These are phyloP conservation scores for Monosporascus ibericus DNA, from an alignment of 2,329 filamentous ascomycete species.

Conservation along the genomic window DNA sequence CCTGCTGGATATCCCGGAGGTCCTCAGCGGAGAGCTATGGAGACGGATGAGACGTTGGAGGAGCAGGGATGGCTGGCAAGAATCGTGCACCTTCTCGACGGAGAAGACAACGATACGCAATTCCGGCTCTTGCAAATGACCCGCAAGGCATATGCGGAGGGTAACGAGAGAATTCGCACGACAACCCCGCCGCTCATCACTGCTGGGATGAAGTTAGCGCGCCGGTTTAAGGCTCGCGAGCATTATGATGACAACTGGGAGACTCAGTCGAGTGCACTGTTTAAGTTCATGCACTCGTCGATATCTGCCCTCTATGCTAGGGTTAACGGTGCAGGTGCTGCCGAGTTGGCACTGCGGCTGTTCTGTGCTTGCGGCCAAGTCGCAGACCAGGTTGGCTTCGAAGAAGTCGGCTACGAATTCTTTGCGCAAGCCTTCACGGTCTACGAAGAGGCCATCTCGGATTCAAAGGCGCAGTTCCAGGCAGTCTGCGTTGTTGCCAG, in stretches of 20 bases:
- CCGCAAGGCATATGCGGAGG: slow-evolving; percentile 80
- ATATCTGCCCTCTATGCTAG: slow-evolving; percentile 83
- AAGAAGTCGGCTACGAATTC: slow-evolving; percentile 96
- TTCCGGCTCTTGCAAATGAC: slow-evolving; percentile 88
- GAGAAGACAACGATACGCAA: slow-evolving; percentile 84
- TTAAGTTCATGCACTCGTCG: slow-evolving; percentile 91
- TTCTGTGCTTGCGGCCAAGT: slow-evolving; percentile 92
- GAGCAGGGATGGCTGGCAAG: slow-evolving; percentile 96
- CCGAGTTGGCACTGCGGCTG: slow-evolving; percentile 81
- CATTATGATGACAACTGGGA: slow-evolving; percentile 67
- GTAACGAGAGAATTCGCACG: slow-evolving; percentile 91
- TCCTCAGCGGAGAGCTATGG: slow-evolving; percentile 65
- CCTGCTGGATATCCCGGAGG: slow-evolving; percentile 80
- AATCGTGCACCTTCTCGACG: slow-evolving; percentile 81
- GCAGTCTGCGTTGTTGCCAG: slow-evolving; percentile 92
- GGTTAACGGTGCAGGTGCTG: slow-evolving; percentile 68
- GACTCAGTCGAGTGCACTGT: slow-evolving; percentile 66
- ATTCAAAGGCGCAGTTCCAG: slow-evolving; percentile 95
- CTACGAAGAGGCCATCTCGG: slow-evolving; percentile 93
- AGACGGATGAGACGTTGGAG: slow-evolving; percentile 96
- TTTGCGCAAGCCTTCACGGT: slow-evolving; percentile 98
- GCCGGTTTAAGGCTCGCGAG: slow-evolving; percentile 82
- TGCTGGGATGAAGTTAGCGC: slow-evolving; percentile 80
- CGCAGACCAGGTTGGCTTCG: slow-evolving; percentile 83
- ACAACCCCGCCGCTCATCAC: slow-evolving; percentile 92